Conservation (phyloP, 2,329 filamentous ascomycete species). For the Ciborinia camelliae region DNA sequence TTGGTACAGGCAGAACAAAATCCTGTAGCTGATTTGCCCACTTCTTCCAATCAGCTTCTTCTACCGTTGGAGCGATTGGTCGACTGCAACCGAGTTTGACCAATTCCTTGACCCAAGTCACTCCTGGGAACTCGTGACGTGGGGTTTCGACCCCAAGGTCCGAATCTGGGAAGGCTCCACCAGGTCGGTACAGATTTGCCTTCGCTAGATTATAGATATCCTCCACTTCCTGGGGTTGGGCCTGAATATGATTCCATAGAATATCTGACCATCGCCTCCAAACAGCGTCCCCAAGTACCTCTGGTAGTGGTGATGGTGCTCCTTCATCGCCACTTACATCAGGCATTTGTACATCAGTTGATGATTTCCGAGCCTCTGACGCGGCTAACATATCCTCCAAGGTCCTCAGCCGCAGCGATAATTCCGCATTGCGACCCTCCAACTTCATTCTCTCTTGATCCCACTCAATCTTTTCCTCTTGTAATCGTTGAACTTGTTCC, state of each 20-base stretch:
- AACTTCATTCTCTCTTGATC: background rate
- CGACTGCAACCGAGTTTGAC: background rate
- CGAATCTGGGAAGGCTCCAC: background rate
- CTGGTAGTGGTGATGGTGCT: background rate
- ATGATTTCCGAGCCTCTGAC: background rate
- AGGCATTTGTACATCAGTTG: background rate
- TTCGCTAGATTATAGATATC: constrained; percentile 10
- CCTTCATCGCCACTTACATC: background rate
- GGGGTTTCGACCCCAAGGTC: background rate
- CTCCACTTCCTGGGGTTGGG: constrained; percentile 1
- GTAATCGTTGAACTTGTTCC: background rate
- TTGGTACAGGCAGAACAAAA: background rate
- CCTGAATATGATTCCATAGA: constrained; percentile 1
- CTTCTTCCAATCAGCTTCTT: background rate
- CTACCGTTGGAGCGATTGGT: background rate
- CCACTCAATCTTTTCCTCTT: constrained; percentile 2
- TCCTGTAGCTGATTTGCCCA: background rate
- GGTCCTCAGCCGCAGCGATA: background rate
- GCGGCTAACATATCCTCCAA: constrained; percentile 4
- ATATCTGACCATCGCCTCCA: constrained; percentile 13
- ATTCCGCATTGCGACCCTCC: background rate
- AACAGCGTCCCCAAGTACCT: background rate
- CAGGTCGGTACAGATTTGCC: constrained; percentile 11
- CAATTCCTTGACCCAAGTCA: constrained; percentile 10
- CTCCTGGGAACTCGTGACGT: constrained; percentile 2